Conservation (phyloP, 495 filamentous ascomycete genomes). For the Podospora fimiseda region DNA sequence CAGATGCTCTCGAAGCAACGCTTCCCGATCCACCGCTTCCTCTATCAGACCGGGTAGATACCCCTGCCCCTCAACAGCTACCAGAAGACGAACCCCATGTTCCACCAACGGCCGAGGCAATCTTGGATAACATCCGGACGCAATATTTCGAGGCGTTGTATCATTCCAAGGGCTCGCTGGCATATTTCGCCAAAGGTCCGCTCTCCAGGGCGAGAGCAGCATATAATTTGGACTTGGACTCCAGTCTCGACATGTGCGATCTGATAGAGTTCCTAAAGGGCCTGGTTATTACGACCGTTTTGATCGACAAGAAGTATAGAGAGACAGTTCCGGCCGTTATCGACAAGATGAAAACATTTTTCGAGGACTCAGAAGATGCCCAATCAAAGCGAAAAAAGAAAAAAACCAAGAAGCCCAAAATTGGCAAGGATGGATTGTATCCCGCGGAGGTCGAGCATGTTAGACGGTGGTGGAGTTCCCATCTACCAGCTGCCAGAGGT, state of each 20-base stretch:
- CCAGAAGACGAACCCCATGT: slow-evolving; percentile 16
- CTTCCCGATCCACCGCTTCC: background rate
- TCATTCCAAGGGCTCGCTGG: slow-evolving; percentile 82
- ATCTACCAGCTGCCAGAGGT: slow-evolving; percentile 30
- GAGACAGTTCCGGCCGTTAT: slow-evolving; percentile 66
- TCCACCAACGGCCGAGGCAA: slow-evolving; percentile 55
- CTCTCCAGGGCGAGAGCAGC: slow-evolving; percentile 77
- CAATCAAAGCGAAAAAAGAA: slow-evolving; percentile 44
- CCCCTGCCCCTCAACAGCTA: background rate
- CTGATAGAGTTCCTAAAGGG: slow-evolving; percentile 63
- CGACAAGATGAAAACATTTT: slow-evolving; percentile 52
- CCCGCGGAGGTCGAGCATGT: slow-evolving; percentile 68
- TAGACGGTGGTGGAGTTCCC: slow-evolving; percentile 68
- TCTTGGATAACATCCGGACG: slow-evolving; percentile 59
- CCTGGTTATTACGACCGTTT: slow-evolving; percentile 61
- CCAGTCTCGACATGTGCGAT: slow-evolving; percentile 48
- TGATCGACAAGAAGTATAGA: slow-evolving; percentile 84
- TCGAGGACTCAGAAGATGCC: slow-evolving; percentile 56
- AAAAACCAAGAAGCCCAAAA: slow-evolving; percentile 62
- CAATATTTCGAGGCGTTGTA: slow-evolving; percentile 91
- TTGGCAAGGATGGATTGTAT: slow-evolving; percentile 73
- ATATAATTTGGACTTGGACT: slow-evolving; percentile 56
- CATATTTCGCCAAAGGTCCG: slow-evolving; percentile 96
- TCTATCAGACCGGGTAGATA: background rate
- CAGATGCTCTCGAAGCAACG: background rate